Evolutionary conservation across 768 basidiomycete genomes (phyloP), one percentile per base, ranked within the genome.

Genomic region (Kwoniella bestiolae): DNA sequence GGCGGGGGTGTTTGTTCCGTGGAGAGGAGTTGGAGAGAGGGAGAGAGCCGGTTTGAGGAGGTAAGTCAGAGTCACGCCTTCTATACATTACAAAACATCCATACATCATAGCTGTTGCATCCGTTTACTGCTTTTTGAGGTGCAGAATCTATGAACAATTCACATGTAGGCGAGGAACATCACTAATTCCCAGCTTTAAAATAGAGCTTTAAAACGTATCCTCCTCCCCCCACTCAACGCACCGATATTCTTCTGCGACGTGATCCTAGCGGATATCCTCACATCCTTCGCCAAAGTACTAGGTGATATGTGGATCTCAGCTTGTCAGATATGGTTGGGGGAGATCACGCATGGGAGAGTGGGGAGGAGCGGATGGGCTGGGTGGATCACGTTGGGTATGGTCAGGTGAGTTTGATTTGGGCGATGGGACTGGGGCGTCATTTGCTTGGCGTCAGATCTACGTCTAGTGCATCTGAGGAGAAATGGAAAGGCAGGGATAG

Each of bases 281-380:
- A 99, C 96, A 1, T 97, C 94, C 2, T 95, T 91, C 75, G 94
- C 96, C 35, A 97, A 96, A 83, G 93, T 99, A 44, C 83, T 97
- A 21, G 95, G 95, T 12, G 96, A 98, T 75, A 83, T 94, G 45
- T 97, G 92, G 92, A 83, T 97, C 47, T 92, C 91, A 4, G 72
- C 89, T 18, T 88, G 86, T 77, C 94, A 94, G 88, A 84, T 97
- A n/a, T 85, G 91, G 68, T 89, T 89, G 11, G 90, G 91, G 38
- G 89, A 91, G 50, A 90, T 89, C 69, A 83, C 94, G 45, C 82
- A 91, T 21, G 80, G 83, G 18, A 84, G 87, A 47, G 89, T 92
- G 7, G 79, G 83, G 9, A 85, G 86, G 65, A 85, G 86, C 34
- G 88, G 88, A 5, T 86, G 86, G 83, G 80, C 85, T 60, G 85